phyloP scores from a whole-genome alignment of 352 stramenopile genomes.

The Halophytophthora polymorphica region DNA sequence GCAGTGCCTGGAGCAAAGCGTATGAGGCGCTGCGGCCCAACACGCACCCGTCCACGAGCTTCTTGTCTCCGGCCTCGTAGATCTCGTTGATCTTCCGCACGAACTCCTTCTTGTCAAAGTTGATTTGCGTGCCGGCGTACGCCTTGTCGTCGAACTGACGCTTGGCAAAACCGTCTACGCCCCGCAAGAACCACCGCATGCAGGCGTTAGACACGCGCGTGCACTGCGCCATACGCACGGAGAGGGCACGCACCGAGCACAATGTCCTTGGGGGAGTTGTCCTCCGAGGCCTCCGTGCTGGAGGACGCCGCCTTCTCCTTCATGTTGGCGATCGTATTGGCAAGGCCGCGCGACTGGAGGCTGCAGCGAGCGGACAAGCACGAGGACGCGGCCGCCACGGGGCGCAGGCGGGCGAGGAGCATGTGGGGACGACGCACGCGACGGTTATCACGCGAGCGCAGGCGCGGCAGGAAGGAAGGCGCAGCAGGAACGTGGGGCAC shows the following conservation, averaged over 20 bases:
- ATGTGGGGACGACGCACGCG: conserved; percentile 26
- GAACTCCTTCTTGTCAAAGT: conserved; percentile 74
- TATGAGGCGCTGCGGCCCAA: too few relatives aligned
- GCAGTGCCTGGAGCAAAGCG: background rate
- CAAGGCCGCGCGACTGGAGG: conserved; percentile 28
- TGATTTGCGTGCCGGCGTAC: conserved; percentile 70
- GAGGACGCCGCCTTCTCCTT: conserved; percentile 28
- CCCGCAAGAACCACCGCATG: conserved; percentile 2
- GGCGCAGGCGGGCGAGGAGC: conserved; percentile 45
- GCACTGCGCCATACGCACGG: background rate
- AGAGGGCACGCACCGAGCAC: conserved; percentile 40
- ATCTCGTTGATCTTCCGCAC: conserved; percentile 82
- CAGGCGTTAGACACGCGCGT: background rate
- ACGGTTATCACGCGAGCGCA: conserved; percentile 15
- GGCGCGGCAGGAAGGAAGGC: conserved; percentile 6
- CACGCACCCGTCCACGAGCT: conserved; percentile 66
- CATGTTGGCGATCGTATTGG: conserved; percentile 42
- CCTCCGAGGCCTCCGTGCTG: conserved; percentile 23
- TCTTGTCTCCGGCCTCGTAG: conserved; percentile 54
- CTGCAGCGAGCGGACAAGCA: conserved; percentile 5
- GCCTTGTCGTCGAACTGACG: conserved; percentile 83
- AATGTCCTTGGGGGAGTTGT: conserved; percentile 33
- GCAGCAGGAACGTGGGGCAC: too few relatives aligned
- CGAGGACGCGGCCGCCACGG: conserved; percentile 9
- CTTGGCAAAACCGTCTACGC: conserved; percentile 71